phyloP scores from a whole-genome alignment of 2,329 filamentous ascomycete species.

The Rugonectria rugulosa region DNA sequence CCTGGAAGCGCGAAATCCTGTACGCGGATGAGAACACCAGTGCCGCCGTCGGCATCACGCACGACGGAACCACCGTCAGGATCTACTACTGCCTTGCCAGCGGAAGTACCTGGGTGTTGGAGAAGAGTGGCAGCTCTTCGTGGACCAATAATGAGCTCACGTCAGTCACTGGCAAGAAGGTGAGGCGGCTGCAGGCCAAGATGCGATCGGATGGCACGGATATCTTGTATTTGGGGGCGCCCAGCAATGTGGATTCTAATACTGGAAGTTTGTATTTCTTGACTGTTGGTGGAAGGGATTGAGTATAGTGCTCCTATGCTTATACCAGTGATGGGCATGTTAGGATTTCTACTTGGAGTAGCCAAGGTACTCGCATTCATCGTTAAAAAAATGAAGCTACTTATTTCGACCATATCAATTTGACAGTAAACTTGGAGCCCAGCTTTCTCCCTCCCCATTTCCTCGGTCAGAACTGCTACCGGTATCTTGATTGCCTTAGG shows the following conservation, averaged over 20 bases:
- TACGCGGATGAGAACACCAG: constrained; percentile 24
- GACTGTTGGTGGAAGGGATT: constrained; percentile 13
- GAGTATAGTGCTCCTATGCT: not conserved
- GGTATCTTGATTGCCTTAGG: no score
- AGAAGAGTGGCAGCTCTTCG: constrained; percentile 20
- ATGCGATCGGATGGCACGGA: constrained; percentile 28
- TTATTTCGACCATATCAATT: no score
- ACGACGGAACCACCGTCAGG: constrained; percentile 25
- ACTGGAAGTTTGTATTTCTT: constrained; percentile 28
- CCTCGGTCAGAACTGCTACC: no score
- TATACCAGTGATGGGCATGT: not conserved
- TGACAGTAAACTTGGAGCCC: no score
- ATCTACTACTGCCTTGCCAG: constrained; percentile 31
- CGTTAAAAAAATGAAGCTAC: no score
- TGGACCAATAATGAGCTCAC: constrained; percentile 26
- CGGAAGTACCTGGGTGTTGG: constrained; percentile 28
- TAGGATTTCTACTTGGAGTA: no score
- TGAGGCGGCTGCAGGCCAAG: constrained; percentile 26
- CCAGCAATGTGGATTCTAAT: constrained; percentile 25
- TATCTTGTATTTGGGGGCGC: constrained; percentile 27
- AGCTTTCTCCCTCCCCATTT: no score
- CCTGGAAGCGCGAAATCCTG: constrained; percentile 30
- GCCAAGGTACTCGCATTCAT: no score
- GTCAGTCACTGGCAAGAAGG: constrained; percentile 19
- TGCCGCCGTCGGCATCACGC: constrained; percentile 27